A percentile compares a stretch with the other conserved stretches of the same genome.
phyloP scores from a whole-genome alignment of 2,329 filamentous ascomycete species.

The Graphiopsis chlorocephala region DNA sequence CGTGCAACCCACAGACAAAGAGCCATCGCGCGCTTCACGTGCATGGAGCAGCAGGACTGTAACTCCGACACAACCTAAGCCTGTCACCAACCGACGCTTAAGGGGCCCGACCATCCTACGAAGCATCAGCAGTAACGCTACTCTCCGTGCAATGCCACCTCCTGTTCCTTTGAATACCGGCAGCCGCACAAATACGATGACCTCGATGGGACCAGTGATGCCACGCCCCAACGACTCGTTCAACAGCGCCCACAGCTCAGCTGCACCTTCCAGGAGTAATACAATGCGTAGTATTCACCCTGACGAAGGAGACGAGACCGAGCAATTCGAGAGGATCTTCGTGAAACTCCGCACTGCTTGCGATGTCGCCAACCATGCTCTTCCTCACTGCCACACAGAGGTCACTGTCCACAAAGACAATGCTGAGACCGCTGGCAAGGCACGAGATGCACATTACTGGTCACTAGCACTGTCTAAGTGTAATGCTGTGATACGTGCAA shows the following conservation, averaged over 20 bases:
- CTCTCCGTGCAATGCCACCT: conserved; percentile 35
- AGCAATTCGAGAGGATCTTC: conserved; percentile 82
- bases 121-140: conserved; percentile 38
- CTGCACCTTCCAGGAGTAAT: conserved; percentile 41
- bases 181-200: conserved; percentile 54
- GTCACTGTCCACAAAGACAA: conserved; percentile 63
- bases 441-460: conserved; percentile 57
- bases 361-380: conserved; percentile 67
- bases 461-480: conserved; percentile 69
- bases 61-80: conserved; percentile 49
- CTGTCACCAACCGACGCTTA: conserved; percentile 43
- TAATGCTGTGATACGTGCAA: conserved; percentile 67
- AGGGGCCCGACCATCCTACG: conserved; percentile 53
- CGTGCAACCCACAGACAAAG: conserved; percentile 21
- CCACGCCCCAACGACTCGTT: conserved; percentile 83
- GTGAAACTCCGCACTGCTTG: conserved; percentile 70
- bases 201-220: conserved; percentile 52
- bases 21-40: conserved; percentile 30
- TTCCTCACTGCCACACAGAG: conserved; percentile 68
- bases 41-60: conserved; percentile 35
- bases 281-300: conserved; percentile 39
- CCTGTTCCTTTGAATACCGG: conserved; percentile 48
- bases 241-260: conserved; percentile 34
- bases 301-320: conserved; percentile 70
- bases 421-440: conserved; percentile 51